phyloP scores from a whole-genome alignment of 352 stramenopile species.

The Phytophthora litchii region DNA sequence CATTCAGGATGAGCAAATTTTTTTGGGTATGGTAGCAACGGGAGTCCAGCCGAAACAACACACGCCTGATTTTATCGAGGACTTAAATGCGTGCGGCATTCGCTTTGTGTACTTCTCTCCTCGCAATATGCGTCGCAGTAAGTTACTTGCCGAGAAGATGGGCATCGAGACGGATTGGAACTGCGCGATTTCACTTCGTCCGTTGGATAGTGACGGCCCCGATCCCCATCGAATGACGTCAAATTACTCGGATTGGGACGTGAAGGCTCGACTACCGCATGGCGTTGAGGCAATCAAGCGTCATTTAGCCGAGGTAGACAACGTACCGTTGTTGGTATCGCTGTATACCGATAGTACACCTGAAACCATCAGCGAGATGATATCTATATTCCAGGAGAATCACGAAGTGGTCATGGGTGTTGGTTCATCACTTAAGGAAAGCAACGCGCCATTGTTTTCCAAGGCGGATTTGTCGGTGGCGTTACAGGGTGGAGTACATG shows the following conservation, averaged over 20 bases:
- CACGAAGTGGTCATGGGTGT: constrained; percentile 85
- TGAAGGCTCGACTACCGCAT: constrained; percentile 96
- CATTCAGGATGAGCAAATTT: constrained; percentile 97
- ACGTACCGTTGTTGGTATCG: constrained; percentile 97
- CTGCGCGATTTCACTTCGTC: constrained; percentile 96
- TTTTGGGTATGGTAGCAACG: constrained; percentile 96
- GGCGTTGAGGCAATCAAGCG: constrained; percentile 95
- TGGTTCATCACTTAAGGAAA: constrained; percentile 75
- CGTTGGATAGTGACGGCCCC: constrained; percentile 90
- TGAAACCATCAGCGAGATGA: constrained; percentile 95
- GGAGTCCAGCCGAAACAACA: constrained; percentile 94
- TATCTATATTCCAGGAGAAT: constrained; percentile 87
- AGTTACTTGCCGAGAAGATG: constrained; percentile 98
- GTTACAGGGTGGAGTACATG: constrained; percentile 66
- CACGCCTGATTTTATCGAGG: constrained; percentile 95
- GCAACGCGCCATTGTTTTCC: constrained; percentile 79
- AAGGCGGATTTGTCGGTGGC: constrained; percentile 75
- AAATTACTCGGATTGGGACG: constrained; percentile 98
- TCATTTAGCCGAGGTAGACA: constrained; percentile 98
- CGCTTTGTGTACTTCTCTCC: constrained; percentile 99
- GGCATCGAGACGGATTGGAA: constrained; percentile 99
- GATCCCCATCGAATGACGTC: constrained; percentile 97
- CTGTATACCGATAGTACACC: constrained; percentile 98
- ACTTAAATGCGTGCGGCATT: constrained; percentile 94
- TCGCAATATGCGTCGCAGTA: constrained; percentile 97